phyloP scores from a whole-genome alignment of 108 stramenopile genomes.

The Cyclotella choctawhatcheeana region DNA sequence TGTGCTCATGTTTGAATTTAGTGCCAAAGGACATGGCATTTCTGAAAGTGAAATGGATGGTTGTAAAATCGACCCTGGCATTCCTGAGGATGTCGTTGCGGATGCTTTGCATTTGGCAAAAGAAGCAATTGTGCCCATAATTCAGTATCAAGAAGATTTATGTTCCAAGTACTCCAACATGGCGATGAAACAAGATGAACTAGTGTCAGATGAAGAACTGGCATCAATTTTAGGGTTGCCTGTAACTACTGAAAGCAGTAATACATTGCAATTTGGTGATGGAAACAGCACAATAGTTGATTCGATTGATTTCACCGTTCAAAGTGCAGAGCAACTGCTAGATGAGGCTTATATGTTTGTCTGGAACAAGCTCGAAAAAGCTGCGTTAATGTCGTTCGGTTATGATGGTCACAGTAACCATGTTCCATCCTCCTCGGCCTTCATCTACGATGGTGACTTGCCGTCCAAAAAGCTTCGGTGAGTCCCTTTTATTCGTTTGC shows the following conservation, averaged over 20 bases:
- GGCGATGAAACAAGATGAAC: slow-evolving; percentile 16
- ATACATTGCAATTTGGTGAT: neutral
- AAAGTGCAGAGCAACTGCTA: neutral
- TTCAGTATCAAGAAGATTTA: slow-evolving; percentile 51
- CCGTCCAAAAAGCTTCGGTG: slow-evolving; percentile 24
- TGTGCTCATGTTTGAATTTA: slow-evolving; percentile 64
- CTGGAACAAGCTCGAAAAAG: slow-evolving; percentile 23
- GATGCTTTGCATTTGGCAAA: slow-evolving; percentile 58
- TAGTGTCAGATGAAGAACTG: slow-evolving; percentile 40
- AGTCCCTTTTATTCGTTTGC: neutral
- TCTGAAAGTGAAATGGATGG: neutral
- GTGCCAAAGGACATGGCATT: slow-evolving; percentile 11
- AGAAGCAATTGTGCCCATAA: slow-evolving; percentile 51
- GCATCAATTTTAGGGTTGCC: slow-evolving; percentile 41
- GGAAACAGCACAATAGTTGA: neutral
- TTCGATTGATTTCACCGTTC: neutral
- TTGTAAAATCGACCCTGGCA: slow-evolving; percentile 32
- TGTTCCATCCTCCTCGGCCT: neutral
- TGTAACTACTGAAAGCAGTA: neutral
- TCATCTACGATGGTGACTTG: slow-evolving; percentile 14
- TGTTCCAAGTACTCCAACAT: neutral
- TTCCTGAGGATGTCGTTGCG: slow-evolving; percentile 24
- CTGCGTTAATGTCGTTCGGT: slow-evolving; percentile 31
- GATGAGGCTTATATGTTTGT: slow-evolving; percentile 26
- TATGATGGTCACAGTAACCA: neutral